These are phyloP conservation scores for Pichia ethanolica DNA, from an alignment of 805 yeast genomes.

Conservation along the genomic window DNA sequence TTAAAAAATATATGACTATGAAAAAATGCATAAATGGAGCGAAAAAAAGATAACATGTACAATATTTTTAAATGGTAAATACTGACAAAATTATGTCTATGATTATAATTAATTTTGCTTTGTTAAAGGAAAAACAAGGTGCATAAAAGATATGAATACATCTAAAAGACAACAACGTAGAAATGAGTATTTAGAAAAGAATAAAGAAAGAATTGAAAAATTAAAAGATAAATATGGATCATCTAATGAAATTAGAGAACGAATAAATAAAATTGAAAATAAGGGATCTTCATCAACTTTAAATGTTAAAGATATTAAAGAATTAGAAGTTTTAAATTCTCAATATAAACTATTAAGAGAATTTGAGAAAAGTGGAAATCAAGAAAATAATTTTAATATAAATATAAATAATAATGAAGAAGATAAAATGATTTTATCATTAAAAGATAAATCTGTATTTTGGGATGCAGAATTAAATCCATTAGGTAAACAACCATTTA, in stretches of 20 bases:
- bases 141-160: background rate
- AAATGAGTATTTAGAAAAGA: background rate
- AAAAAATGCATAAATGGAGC: too few species aligned
- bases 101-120: too few species aligned
- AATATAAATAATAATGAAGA: constrained; percentile 8
- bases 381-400: background rate
- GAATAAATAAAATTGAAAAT: background rate
- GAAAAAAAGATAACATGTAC: too few species aligned
- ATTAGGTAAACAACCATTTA: constrained; percentile 30
- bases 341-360: constrained; percentile 15
- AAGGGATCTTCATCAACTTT: background rate
- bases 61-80: too few species aligned
- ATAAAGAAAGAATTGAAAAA: background rate
- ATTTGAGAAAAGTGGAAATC: constrained; percentile 3
- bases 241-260: background rate
- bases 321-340: constrained; percentile 13
- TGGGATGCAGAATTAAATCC: constrained; percentile 65
- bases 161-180: background rate
- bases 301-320: constrained; percentile 13
- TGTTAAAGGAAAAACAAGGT: too few species aligned
- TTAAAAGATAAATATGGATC: background rate
- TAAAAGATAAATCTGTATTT: constrained; percentile 38
- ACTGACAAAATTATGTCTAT: too few species aligned
- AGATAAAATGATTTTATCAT: background rate
- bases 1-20: too few species aligned